A percentile compares a stretch with the other conserved stretches of the same genome.
Evolutionary conservation across 2,329 filamentous ascomycete genomes (phyloP).

Genomic region (Xylariaceae sp.): DNA sequence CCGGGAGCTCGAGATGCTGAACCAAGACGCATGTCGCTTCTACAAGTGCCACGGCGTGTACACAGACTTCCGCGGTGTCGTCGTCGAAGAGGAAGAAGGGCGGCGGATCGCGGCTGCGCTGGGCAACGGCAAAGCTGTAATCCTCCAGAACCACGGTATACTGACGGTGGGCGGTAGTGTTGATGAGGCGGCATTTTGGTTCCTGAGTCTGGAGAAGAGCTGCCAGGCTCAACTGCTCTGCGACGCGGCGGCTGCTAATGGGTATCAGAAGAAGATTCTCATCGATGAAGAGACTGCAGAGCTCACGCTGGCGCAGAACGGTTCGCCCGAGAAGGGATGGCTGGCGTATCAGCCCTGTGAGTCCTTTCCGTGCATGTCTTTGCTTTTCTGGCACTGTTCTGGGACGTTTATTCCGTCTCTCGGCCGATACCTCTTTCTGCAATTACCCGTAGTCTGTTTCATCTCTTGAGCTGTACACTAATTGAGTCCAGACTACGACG

Average conservation of each 20-base stretch:
- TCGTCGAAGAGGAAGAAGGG: slow-evolving; percentile 57
- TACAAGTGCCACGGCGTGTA: slow-evolving; percentile 58
- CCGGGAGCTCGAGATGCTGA: slow-evolving; percentile 57
- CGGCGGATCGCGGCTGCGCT: slow-evolving; percentile 52
- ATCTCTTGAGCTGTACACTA: background rate
- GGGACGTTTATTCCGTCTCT: background rate
- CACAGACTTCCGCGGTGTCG: slow-evolving; percentile 56
- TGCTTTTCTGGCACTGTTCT: background rate
- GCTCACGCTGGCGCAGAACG: slow-evolving; percentile 24
- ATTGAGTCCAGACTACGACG: slow-evolving; percentile 16
- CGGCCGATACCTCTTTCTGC: background rate
- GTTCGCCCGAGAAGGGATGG: slow-evolving; percentile 30
- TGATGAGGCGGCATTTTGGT: slow-evolving; percentile 63
- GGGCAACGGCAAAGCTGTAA: slow-evolving; percentile 51
- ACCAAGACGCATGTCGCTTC: slow-evolving; percentile 54
- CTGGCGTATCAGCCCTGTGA: slow-evolving; percentile 27
- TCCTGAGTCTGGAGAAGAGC: slow-evolving; percentile 57
- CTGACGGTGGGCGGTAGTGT: slow-evolving; percentile 60
- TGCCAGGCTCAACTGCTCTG: slow-evolving; percentile 59
- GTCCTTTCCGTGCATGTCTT: background rate
- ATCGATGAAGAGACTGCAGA: slow-evolving; percentile 27
- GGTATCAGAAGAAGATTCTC: slow-evolving; percentile 26
- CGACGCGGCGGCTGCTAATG: slow-evolving; percentile 48
- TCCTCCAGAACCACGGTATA: slow-evolving; percentile 61
- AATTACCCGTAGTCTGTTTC: background rate